Evolutionary conservation across 2,329 filamentous ascomycete genomes (phyloP).

Genomic region (Colletotrichum shisoi): DNA sequence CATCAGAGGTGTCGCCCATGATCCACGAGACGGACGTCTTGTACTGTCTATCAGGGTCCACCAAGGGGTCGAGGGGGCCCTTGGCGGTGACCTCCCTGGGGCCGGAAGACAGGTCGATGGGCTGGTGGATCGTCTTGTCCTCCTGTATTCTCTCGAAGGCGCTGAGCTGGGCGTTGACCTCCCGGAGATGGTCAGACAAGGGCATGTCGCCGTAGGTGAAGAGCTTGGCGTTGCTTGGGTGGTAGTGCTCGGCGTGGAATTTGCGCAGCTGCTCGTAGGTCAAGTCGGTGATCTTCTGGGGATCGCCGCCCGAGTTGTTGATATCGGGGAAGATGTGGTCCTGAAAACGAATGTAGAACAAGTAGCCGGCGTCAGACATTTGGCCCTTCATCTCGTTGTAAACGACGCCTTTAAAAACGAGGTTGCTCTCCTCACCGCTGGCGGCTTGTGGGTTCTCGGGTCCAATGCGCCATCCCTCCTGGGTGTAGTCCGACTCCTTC

Average conservation of each 20-base stretch:
- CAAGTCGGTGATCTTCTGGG: conserved; percentile 92
- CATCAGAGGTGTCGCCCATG: conserved; percentile 80
- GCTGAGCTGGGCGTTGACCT: conserved; percentile 77
- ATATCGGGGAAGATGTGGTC: conserved; percentile 93
- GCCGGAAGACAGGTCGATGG: conserved; percentile 73
- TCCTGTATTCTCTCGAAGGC: conserved; percentile 74
- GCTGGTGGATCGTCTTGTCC: conserved; percentile 77
- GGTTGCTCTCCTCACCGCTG: conserved; percentile 65
- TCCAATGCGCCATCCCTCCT: conserved; percentile 96
- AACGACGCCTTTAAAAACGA: conserved; percentile 96
- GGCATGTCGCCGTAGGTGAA: conserved; percentile 96
- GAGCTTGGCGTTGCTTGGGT: conserved; percentile 95
- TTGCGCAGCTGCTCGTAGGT: conserved; percentile 88
- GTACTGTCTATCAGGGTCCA: conserved; percentile 84
- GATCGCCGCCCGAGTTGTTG: conserved; percentile 96
- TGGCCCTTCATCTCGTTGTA: conserved; percentile 99
- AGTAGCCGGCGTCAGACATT: conserved; percentile 95
- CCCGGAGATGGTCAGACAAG: conserved; percentile 78
- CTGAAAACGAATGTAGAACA: conserved; percentile 95
- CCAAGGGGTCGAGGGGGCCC: conserved; percentile 86
- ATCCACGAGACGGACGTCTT: conserved; percentile 96
- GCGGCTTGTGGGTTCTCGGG: conserved; percentile 80
- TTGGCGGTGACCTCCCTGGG: conserved; percentile 74
- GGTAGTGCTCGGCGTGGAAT: conserved; percentile 93
- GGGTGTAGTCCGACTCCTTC: conserved; percentile 89